phyloP scores from a whole-genome alignment of 495 filamentous ascomycete species.

The Hyaloscypha bicolor region DNA sequence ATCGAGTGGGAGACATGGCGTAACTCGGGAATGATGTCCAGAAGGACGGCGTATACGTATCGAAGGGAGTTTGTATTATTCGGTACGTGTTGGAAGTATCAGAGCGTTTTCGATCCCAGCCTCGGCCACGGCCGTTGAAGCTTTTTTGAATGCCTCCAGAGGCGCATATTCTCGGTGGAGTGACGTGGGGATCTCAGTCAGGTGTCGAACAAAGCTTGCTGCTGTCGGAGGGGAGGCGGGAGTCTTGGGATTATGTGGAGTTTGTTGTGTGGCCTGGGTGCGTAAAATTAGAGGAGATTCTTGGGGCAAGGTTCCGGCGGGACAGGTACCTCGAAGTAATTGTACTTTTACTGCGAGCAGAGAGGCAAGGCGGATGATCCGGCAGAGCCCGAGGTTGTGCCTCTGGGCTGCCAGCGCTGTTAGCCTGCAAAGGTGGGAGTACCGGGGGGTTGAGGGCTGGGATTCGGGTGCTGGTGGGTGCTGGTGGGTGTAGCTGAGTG shows the following conservation, averaged over 20 bases:
- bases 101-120: conserved; percentile 10
- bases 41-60: not conserved
- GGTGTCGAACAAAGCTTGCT: not conserved
- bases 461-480: not conserved
- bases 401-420: not conserved
- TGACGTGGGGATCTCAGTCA: conserved; percentile 10
- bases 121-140: conserved; percentile 25
- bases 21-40: not conserved
- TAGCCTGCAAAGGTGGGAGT: not conserved
- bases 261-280: not conserved
- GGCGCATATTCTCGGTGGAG: conserved; percentile 31
- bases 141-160: conserved; percentile 21
- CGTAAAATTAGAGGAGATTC: not conserved
- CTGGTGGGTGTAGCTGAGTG: not conserved
- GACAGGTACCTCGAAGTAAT: too few relatives aligned
- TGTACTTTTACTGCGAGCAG: too few relatives aligned
- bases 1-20: conserved; percentile 19
- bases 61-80: not conserved
- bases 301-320: too few relatives aligned
- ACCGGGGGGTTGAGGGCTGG: not conserved
- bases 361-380: too few relatives aligned
- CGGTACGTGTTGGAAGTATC: conserved; percentile 6
- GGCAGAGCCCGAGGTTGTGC: too few relatives aligned
- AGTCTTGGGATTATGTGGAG: not conserved
- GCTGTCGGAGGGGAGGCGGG: not conserved